Evolutionary conservation across 1,284 basidiomycete genomes (phyloP).

Genomic region (Puccinia hordei): DNA sequence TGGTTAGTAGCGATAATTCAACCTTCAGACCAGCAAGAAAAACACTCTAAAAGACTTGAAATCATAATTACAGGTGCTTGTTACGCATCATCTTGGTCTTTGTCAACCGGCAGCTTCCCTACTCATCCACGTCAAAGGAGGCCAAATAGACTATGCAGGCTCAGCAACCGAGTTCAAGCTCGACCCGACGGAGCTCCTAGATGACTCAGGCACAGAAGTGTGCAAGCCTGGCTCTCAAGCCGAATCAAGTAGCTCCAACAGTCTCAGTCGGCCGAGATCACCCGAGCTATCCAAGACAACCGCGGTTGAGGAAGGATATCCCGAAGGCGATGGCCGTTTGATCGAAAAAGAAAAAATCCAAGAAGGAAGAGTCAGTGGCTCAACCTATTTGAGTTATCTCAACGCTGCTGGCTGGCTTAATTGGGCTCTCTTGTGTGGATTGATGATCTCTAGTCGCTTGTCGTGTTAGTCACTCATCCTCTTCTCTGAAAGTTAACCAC

Average conservation of each 20-base stretch:
- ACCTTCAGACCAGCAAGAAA: neutral
- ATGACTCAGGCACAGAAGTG: conserved; percentile 13
- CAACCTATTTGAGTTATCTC: conserved; percentile 67
- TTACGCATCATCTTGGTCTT: conserved; percentile 48
- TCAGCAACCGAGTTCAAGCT: conserved; percentile 29
- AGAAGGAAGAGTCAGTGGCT: conserved; percentile 67
- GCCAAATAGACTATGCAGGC: conserved; percentile 31
- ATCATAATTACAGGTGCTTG: conserved; percentile 30
- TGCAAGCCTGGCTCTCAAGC: conserved; percentile 13
- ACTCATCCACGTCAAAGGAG: conserved; percentile 35
- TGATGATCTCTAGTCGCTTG: conserved; percentile 66
- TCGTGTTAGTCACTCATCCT: conserved; percentile 67
- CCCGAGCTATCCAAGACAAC: conserved; percentile 1
- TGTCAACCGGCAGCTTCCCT: conserved; percentile 45
- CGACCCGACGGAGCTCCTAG: conserved; percentile 7
- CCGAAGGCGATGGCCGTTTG: conserved; percentile 56
- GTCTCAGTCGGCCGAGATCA: neutral
- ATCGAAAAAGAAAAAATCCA: conserved; percentile 69
- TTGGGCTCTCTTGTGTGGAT: conserved; percentile 65
- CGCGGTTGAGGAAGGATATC: neutral
- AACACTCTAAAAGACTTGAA: neutral
- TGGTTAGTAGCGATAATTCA: conserved; percentile 24
- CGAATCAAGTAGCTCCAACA: conserved; percentile 14
- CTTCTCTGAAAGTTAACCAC: conserved; percentile 60
- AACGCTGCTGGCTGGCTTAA: conserved; percentile 66